phyloP scores from a whole-genome alignment of 2,329 filamentous ascomycete species.

The Pyrenophora seminiperda region DNA sequence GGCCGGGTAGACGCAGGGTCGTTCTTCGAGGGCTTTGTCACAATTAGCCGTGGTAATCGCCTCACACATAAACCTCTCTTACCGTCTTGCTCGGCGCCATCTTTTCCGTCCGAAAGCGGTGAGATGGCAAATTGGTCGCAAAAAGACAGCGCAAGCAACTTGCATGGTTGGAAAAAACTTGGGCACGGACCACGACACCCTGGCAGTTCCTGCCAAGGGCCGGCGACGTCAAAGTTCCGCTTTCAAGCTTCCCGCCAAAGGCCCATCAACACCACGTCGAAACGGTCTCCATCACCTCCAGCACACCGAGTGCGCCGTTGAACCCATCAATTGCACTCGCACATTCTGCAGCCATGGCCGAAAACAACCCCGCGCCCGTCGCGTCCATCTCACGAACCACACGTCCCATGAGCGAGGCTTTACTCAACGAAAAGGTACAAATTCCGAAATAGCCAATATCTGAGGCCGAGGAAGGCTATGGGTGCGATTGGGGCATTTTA shows the following conservation, averaged over 20 bases:
- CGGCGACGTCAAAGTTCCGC: conserved; percentile 35
- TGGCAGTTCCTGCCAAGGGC: conserved; percentile 29
- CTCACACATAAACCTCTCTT: not conserved
- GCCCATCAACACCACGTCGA: conserved; percentile 33
- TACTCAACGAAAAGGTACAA: conserved; percentile 97
- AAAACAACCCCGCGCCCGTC: conserved; percentile 60
- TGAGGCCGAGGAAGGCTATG: not conserved
- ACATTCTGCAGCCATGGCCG: conserved; percentile 58
- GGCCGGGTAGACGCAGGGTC: conserved; percentile 41
- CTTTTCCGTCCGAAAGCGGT: conserved; percentile 11
- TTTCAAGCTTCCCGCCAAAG: conserved; percentile 20
- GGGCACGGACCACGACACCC: conserved; percentile 20
- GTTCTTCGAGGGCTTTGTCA: conserved; percentile 14
- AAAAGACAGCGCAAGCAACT: conserved; percentile 1
- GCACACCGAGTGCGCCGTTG: conserved; percentile 25
- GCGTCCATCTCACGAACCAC: conserved; percentile 70
- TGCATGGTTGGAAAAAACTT: conserved; percentile 25
- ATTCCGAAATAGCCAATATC: not conserved
- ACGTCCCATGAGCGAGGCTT: conserved; percentile 91
- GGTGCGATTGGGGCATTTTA: not conserved
- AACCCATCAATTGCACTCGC: conserved; percentile 37
- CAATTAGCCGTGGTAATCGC: conserved; percentile 2
- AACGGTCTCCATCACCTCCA: conserved; percentile 13
- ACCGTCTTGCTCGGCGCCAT: conserved; percentile 35
- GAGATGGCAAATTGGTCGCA: conserved; percentile 5